phyloP scores from a whole-genome alignment of 768 basidiomycete species.

The Lentinula boryana region DNA sequence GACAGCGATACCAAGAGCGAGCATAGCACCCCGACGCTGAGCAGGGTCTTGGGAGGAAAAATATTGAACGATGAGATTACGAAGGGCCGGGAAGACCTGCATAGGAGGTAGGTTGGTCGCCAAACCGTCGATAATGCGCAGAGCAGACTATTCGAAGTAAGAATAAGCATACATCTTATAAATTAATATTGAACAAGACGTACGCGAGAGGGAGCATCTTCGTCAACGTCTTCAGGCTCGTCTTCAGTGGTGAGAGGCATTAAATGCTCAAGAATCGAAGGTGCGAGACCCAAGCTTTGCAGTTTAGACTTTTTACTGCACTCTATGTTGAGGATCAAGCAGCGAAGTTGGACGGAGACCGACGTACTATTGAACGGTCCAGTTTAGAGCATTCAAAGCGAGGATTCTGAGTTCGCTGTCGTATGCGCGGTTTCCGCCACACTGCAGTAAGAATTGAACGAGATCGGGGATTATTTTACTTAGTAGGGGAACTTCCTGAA shows the following conservation, averaged over 20 bases:
- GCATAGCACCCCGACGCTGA: constrained; percentile 87
- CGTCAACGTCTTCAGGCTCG: constrained; percentile 90
- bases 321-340: constrained; percentile 8
- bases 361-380: constrained; percentile 92
- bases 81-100: constrained; percentile 94
- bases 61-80: constrained; percentile 76
- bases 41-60: constrained; percentile 74
- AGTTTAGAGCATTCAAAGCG: constrained; percentile 88
- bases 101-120: constrained; percentile 88
- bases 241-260: constrained; percentile 93
- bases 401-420: constrained; percentile 82
- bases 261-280: constrained; percentile 81
- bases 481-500: constrained; percentile 88
- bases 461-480: constrained; percentile 84
- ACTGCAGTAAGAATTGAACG: constrained; percentile 80
- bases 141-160: constrained; percentile 60
- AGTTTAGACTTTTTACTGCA: constrained; percentile 93
- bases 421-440: constrained; percentile 72
- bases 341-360: not conserved
- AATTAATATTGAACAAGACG: constrained; percentile 13
- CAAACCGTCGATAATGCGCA: constrained; percentile 91
- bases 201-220: constrained; percentile 89
- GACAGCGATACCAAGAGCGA: constrained; percentile 91
- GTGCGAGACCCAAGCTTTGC: constrained; percentile 78
- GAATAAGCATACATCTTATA: not conserved